Evolutionary conservation across 106 monocot species (phyloP).

Genomic region (Triglochin maritima): DNA sequence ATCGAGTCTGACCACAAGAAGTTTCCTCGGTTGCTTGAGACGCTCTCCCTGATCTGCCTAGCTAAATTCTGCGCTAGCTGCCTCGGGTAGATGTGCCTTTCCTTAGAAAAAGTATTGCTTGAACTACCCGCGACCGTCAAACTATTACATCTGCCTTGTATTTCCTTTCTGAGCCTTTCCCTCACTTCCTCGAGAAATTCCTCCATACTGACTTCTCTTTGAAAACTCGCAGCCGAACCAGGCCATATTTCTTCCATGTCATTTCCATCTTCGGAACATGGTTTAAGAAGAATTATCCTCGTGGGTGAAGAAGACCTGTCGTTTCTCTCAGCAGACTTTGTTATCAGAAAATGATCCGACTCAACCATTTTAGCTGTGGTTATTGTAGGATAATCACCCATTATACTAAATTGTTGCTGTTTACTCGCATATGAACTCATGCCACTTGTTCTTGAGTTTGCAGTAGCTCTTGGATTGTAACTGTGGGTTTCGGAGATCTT

Average conservation of each 20-base stretch:
- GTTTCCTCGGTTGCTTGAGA: constrained; percentile 28
- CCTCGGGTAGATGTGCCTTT: constrained; percentile 28
- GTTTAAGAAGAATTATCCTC: not conserved
- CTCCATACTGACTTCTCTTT: constrained; percentile 25
- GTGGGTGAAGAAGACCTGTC: not conserved
- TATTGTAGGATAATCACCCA: too few relatives aligned
- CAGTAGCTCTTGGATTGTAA: constrained; percentile 4
- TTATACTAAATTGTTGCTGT: too few relatives aligned
- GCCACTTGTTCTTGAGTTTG: not conserved
- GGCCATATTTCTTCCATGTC: not conserved
- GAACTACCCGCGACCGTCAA: not conserved
- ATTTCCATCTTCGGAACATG: not conserved
- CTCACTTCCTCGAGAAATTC: constrained; percentile 82
- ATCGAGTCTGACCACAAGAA: constrained; percentile 48
- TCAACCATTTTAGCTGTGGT: not conserved
- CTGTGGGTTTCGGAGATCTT: constrained; percentile 43
- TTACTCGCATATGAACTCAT: not conserved
- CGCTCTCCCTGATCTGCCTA: constrained; percentile 58
- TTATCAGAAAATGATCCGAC: not conserved
- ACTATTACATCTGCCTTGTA: constrained; percentile 38
- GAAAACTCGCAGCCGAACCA: not conserved
- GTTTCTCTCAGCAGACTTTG: not conserved
- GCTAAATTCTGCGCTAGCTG: constrained; percentile 37
- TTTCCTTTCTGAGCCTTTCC: constrained; percentile 63
- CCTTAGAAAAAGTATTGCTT: constrained; percentile 10